Percentiles rank a stretch among this genome's conserved stretches.
Evolutionary conservation across 129 eudicot genomes (phyloP).

Genomic region (Saposhnikovia divaricata): DNA sequence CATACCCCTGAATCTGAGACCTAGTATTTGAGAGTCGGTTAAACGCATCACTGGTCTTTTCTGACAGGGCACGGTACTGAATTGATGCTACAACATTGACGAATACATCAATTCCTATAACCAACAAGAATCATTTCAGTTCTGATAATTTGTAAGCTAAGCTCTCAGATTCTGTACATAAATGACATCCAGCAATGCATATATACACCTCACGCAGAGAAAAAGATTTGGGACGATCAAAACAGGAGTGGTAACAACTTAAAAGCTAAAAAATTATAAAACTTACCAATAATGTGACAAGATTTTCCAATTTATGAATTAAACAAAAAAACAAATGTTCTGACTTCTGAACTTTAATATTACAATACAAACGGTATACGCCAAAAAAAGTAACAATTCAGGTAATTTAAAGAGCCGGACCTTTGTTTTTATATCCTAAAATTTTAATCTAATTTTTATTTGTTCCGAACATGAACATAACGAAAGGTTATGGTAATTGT

Average conservation of each 20-base stretch:
- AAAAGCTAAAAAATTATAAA: neutral
- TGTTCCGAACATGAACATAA: too few relatives aligned
- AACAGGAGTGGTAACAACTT: neutral
- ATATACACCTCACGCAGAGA: neutral
- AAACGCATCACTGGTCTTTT: slow-evolving; percentile 58
- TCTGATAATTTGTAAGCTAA: too few relatives aligned
- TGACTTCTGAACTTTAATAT: neutral
- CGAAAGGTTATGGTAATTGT: slow-evolving; percentile 19
- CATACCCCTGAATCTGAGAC: slow-evolving; percentile 80
- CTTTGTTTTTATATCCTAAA: slow-evolving; percentile 77
- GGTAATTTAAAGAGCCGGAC: slow-evolving; percentile 15
- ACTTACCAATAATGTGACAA: neutral
- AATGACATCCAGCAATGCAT: neutral
- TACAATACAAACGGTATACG: neutral
- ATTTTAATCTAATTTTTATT: too few relatives aligned
- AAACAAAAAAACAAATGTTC: neutral
- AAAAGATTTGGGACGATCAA: neutral
- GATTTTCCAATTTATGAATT: neutral
- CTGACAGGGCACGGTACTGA: too few relatives aligned
- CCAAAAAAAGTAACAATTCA: neutral
- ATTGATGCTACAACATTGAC: too few relatives aligned
- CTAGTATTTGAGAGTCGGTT: slow-evolving; percentile 76
- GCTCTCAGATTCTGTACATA: too few relatives aligned
- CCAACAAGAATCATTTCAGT: too few relatives aligned
- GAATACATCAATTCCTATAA: too few relatives aligned